These are phyloP conservation scores for Alternaria sp. DNA, from an alignment of 2,329 filamentous ascomycete genomes.

Conservation along the genomic window DNA sequence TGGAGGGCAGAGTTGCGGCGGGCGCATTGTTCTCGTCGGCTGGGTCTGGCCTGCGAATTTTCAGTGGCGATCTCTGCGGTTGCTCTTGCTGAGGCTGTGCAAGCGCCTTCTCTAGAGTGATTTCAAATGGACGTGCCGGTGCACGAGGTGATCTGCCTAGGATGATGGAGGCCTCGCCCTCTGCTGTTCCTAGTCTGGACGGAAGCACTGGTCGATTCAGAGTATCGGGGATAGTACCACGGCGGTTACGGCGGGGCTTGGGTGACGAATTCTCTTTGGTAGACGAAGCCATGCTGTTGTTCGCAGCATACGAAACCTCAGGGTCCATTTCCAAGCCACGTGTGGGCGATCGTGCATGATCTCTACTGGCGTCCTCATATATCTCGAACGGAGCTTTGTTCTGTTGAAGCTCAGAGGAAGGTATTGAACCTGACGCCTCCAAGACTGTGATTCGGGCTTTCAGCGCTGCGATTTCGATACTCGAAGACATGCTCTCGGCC, in stretches of 20 bases:
- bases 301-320: slow-evolving; percentile 26
- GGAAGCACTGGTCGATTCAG: slow-evolving; percentile 20
- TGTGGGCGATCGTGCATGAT: slow-evolving; percentile 18
- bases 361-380: slow-evolving; percentile 41
- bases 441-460: slow-evolving; percentile 43
- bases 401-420: slow-evolving; percentile 26
- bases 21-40: slow-evolving; percentile 34
- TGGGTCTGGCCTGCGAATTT: slow-evolving; percentile 24
- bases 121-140: slow-evolving; percentile 11
- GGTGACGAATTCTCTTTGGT: slow-evolving; percentile 46
- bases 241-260: slow-evolving; percentile 31
- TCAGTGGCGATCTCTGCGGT: slow-evolving; percentile 30
- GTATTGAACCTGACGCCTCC: slow-evolving; percentile 32
- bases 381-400: slow-evolving; percentile 39
- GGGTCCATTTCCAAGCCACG: slow-evolving; percentile 16
- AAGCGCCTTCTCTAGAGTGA: slow-evolving; percentile 18
- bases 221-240: slow-evolving; percentile 34
- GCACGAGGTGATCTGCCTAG: slow-evolving; percentile 30
- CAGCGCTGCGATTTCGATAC: slow-evolving; percentile 45
- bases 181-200: slow-evolving; percentile 26
- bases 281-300: slow-evolving; percentile 25
- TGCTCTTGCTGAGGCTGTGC: slow-evolving; percentile 19
- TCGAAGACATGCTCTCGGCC: slow-evolving; percentile 43
- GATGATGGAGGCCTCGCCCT: slow-evolving; percentile 31
- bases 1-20: slow-evolving; percentile 30